Base-by-base conservation (phyloP, 2,329 filamentous ascomycete species). In the Aspergillus glaucus region DNA sequence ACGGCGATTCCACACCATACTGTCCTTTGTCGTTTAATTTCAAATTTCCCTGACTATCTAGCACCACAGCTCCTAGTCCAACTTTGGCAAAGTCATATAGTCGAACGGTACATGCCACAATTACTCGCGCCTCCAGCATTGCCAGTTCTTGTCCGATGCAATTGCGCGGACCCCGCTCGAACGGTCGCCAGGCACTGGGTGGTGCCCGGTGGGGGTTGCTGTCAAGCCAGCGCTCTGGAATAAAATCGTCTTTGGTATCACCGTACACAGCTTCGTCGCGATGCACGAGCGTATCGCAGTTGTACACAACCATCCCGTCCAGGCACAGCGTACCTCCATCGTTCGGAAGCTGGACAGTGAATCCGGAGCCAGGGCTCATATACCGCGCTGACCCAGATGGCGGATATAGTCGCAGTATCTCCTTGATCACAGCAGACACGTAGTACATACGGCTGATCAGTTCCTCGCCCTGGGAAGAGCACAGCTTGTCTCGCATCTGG, bases 351-450 rank as follows among this genome's bases (percentile, higher is more conserved):
- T 24, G 44, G 19, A 50, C 53, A 19, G 2, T 51, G 32, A 50
- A 47, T 22, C 44, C 55, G 19, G 50, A 45, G 1, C 54, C 50
- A 1, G 48, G 45, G 4, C 45, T 32, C 3, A 48, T 39, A 15
- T 47, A 46, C 2, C 58, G 47, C 6, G 56, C 52, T 1, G 54
- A 53, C 2, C 47, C 53, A 3, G 50, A 58, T 44, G 78, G 71
- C 0, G 78, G 75, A 54, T 74, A 77, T 22, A 82, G 55, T 1
- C 79, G 71, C 2, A 82, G 66, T 0, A 71, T 70, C 59, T 83
- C 80, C 49, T 79, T 79, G 52, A 80, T 72, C 1, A 80, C 70
- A 19, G 77, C 78, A 1, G 68, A 67, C 1, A 77, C 79, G 57
- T 79, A 80, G 0, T 70, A 64, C 36, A 82, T 52, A 3, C 37